phyloP scores from a whole-genome alignment of 768 basidiomycete genomes.

The Termitomyces sp. region DNA sequence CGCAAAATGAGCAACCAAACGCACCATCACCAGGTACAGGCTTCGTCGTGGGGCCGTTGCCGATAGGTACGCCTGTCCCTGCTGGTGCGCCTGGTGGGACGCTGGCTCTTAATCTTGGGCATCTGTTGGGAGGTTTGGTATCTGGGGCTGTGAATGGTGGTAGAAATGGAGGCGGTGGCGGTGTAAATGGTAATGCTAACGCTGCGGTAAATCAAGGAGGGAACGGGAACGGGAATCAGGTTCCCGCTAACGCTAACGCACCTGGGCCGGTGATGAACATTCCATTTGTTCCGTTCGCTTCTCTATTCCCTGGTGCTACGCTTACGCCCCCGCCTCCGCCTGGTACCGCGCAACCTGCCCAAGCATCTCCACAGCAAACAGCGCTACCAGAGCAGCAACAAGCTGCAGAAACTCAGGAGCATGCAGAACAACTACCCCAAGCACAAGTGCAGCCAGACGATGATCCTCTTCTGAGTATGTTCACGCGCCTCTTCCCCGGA shows the following conservation, averaged over 20 bases:
- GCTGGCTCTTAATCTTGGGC: not conserved
- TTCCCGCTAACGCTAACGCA: not conserved
- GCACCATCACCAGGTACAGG: not conserved
- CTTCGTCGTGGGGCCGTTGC: not conserved
- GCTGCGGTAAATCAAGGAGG: not conserved
- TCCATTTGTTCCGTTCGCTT: not conserved
- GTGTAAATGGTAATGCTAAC: not conserved
- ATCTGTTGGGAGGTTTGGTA: not conserved
- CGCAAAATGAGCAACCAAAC: not conserved
- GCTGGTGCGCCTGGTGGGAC: not conserved
- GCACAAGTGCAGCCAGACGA: not conserved
- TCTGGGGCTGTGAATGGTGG: not conserved
- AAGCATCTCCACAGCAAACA: not conserved
- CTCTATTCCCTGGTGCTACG: not conserved
- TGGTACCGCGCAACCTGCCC: not conserved
- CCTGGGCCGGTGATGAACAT: not conserved
- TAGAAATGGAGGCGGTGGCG: not conserved
- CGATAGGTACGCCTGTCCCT: not conserved
- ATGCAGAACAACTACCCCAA: not conserved
- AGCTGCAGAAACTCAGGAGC: not conserved
- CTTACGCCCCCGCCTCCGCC: not conserved
- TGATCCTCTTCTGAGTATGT: not conserved
- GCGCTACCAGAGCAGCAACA: not conserved
- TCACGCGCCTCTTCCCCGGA: not conserved
- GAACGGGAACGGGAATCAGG: not conserved